Evolutionary conservation across 352 stramenopile genomes (phyloP).

Genomic region (Phytopythium boreale): DNA sequence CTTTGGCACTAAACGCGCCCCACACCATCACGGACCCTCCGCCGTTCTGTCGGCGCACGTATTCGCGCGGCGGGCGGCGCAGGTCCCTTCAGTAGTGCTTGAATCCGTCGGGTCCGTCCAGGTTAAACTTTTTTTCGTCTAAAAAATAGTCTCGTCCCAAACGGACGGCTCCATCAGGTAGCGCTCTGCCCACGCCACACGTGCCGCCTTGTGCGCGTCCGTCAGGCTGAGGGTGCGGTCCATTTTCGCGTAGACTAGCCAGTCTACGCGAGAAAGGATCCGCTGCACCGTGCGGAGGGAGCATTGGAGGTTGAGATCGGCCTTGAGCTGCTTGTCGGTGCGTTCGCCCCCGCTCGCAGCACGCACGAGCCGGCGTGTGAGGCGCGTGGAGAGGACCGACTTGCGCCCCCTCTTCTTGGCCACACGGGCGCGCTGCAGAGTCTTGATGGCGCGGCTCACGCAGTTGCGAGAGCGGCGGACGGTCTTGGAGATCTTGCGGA

Average conservation of each 20-base stretch:
- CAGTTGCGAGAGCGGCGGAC: no score
- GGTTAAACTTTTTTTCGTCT: background rate
- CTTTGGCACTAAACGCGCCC: no score
- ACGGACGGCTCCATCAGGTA: background rate
- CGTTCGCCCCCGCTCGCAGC: background rate
- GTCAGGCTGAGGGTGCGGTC: background rate
- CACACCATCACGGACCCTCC: background rate
- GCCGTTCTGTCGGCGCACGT: background rate
- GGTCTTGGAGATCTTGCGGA: no score
- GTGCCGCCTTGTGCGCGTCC: background rate
- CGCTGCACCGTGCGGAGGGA: background rate
- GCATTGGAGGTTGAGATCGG: background rate
- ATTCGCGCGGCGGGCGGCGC: background rate
- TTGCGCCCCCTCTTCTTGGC: no score
- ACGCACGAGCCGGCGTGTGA: background rate
- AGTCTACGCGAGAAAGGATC: background rate
- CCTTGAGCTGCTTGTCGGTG: background rate
- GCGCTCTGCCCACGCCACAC: background rate
- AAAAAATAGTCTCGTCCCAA: background rate
- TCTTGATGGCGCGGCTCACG: no score
- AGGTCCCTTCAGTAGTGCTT: background rate
- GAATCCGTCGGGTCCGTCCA: background rate
- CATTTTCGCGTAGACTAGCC: background rate
- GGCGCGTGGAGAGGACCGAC: no score
- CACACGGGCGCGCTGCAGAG: no score